Percentiles rank a stretch among this genome's conserved stretches.
phyloP scores from a whole-genome alignment of 352 stramenopile genomes.

The Phytophthora gonapodyides region DNA sequence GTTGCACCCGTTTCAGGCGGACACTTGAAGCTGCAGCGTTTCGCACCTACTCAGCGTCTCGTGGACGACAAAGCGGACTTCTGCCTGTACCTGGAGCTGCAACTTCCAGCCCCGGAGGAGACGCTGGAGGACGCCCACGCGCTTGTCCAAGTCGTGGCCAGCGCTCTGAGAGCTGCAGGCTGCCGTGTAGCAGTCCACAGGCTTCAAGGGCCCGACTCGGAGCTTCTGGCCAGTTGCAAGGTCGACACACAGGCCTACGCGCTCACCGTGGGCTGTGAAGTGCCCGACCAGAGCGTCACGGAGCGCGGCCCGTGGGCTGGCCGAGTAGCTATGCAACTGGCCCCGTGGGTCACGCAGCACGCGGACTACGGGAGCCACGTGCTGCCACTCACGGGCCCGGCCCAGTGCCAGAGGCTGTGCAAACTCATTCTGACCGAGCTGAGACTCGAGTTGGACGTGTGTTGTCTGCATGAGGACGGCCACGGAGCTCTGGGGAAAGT shows the following conservation, averaged over 20 bases:
- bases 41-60: conserved; percentile 33
- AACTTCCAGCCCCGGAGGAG: not conserved
- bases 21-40: conserved; percentile 42
- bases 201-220: conserved; percentile 37
- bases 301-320: conserved; percentile 18
- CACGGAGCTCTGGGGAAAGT: not conserved
- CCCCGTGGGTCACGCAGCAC: conserved; percentile 52
- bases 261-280: conserved; percentile 46
- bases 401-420: conserved; percentile 63
- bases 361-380: conserved; percentile 51
- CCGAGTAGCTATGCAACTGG: conserved; percentile 32
- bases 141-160: conserved; percentile 41
- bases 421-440: conserved; percentile 55
- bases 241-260: conserved; percentile 52
- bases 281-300: conserved; percentile 19
- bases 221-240: conserved; percentile 23
- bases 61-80: conserved; percentile 44
- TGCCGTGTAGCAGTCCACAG: conserved; percentile 50
- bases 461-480: conserved; percentile 20
- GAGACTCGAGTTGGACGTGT: conserved; percentile 45
- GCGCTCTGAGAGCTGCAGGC: conserved; percentile 44
- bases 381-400: conserved; percentile 45
- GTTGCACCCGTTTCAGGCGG: conserved; percentile 11
- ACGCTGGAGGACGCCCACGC: conserved; percentile 40
- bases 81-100: conserved; percentile 44